These are phyloP conservation scores for Theobroma cacao DNA, from an alignment of 345 rosid species.

Conservation along the genomic window DNA sequence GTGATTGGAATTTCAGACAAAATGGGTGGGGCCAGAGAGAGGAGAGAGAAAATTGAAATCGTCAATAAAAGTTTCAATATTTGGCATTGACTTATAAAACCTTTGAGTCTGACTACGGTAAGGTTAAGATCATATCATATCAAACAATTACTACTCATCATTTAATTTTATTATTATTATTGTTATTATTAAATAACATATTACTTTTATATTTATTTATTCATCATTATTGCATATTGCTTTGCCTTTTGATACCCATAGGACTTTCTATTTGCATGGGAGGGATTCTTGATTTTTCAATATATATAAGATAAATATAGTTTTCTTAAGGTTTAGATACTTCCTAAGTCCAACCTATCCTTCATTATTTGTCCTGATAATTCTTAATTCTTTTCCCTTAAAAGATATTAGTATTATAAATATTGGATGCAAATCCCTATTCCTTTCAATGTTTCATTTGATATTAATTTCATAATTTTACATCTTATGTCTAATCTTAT, in stretches of 20 bases:
- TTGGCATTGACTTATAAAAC: constrained; percentile 31
- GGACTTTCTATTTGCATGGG: background rate
- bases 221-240: background rate
- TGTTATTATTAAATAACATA: too few relatives aligned
- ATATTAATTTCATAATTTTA: too few relatives aligned
- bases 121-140: background rate
- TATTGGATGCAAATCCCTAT: too few relatives aligned
- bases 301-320: too few relatives aligned
- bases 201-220: too few relatives aligned
- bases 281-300: too few relatives aligned
- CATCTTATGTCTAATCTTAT: too few relatives aligned
- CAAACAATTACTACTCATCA: background rate
- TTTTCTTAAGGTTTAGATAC: background rate
- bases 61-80: constrained; percentile 26
- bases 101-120: constrained; percentile 15
- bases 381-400: background rate
- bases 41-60: constrained; percentile 14
- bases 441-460: too few relatives aligned
- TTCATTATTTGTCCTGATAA: too few relatives aligned
- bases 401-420: too few relatives aligned
- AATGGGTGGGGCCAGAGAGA: constrained; percentile 9
- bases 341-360: background rate
- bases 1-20: constrained; percentile 27
- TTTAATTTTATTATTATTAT: background rate
- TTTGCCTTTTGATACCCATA: background rate